Conservation (phyloP, 2,329 filamentous ascomycete genomes). For the Colletotrichum kahawae region DNA sequence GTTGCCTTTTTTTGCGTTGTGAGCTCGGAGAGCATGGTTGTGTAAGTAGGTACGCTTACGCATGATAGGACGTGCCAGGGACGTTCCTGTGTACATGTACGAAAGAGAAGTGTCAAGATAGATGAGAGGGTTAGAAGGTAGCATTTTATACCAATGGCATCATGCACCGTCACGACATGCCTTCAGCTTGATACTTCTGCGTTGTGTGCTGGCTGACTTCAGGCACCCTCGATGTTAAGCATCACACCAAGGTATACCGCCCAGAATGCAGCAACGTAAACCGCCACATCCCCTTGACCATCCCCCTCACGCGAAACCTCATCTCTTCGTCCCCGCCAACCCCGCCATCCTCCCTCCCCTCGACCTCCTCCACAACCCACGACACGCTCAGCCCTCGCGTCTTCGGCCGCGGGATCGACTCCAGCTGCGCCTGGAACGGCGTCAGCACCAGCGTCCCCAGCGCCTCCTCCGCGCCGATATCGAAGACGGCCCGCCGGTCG, state of each 20-base stretch:
- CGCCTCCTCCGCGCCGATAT: not conserved
- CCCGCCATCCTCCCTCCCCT: not conserved
- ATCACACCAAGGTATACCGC: not conserved
- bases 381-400: not conserved
- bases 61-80: not conserved
- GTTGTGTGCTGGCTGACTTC: not conserved
- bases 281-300: not conserved
- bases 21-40: not conserved
- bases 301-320: not conserved
- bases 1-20: not conserved
- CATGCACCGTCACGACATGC: not conserved
- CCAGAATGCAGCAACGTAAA: not conserved
- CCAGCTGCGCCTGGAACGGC: not conserved
- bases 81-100: not conserved
- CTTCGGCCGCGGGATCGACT: not conserved
- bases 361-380: not conserved
- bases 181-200: fast-evolving
- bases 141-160: not conserved
- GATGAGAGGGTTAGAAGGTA: not conserved
- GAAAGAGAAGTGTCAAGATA: not conserved
- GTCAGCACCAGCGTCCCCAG: not conserved
- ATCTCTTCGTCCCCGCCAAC: not conserved
- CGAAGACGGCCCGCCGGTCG: not conserved
- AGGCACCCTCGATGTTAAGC: fast-evolving
- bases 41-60: not conserved